Evolutionary conservation across 768 basidiomycete species (phyloP).

Genomic region (Butyriboletus loyo): DNA sequence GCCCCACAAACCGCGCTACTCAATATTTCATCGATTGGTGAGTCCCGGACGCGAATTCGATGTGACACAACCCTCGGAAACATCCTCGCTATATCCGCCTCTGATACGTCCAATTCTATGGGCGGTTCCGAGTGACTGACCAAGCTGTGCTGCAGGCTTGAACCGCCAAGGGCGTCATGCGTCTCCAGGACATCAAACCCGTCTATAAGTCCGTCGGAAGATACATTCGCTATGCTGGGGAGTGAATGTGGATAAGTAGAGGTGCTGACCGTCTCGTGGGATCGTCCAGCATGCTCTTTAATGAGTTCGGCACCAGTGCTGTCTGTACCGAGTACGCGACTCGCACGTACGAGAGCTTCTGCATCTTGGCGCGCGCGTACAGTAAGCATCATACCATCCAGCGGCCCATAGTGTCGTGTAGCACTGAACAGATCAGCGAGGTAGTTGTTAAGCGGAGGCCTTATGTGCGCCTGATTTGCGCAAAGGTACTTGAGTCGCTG

Average conservation of each 20-base stretch:
- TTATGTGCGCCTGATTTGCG: constrained; percentile 41
- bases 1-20: constrained; percentile 63
- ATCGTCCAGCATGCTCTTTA: constrained; percentile 21
- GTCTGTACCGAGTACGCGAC: constrained; percentile 61
- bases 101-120: constrained; percentile 56
- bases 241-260: constrained; percentile 19
- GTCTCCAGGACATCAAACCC: constrained; percentile 14
- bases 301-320: constrained; percentile 60
- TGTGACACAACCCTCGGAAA: constrained; percentile 74
- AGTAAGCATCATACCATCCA: constrained; percentile 70
- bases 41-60: constrained; percentile 65
- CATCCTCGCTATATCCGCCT: constrained; percentile 72
- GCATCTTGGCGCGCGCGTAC: constrained; percentile 59
- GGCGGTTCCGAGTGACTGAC: constrained; percentile 18
- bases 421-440: constrained; percentile 72
- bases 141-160: constrained; percentile 5
- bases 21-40: constrained; percentile 68
- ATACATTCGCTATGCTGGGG: constrained; percentile 14
- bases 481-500: constrained; percentile 26
- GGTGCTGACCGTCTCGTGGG: constrained; percentile 18
- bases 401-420: constrained; percentile 62
- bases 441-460: constrained; percentile 57
- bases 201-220: constrained; percentile 24
- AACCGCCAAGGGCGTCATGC: not conserved
- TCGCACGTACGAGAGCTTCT: constrained; percentile 63